Evolutionary conservation across 768 basidiomycete genomes (phyloP).

Genomic region (Mrakia frigida): DNA sequence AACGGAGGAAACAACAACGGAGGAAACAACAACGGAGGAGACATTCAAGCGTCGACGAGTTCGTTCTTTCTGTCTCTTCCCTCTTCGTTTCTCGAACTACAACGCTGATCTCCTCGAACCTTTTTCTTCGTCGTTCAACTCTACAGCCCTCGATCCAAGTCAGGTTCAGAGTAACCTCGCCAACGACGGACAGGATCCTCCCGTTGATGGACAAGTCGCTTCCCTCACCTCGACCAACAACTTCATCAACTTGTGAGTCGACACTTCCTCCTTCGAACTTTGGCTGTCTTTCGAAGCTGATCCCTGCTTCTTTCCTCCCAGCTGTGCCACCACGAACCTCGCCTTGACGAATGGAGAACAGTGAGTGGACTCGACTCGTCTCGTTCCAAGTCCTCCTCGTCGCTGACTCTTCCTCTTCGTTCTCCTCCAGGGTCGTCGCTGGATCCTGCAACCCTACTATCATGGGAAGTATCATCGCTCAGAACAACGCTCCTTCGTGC

Average conservation of each 20-base stretch:
- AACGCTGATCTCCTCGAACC: no score
- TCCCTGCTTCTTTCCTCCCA: not conserved
- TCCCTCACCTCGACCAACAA: slow-evolving; percentile 58
- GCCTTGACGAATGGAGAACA: slow-evolving; percentile 57
- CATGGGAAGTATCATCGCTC: slow-evolving; percentile 47
- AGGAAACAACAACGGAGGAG: not conserved
- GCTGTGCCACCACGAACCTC: slow-evolving; percentile 49
- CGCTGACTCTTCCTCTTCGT: not conserved
- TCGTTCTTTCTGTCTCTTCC: not conserved
- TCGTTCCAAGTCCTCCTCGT: not conserved
- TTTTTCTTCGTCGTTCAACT: slow-evolving; percentile 1
- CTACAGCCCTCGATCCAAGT: slow-evolving; percentile 50
- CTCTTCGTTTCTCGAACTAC: slow-evolving; percentile 35
- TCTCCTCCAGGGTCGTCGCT: slow-evolving; percentile 20
- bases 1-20: not conserved
- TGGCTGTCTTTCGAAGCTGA: slow-evolving; percentile 30
- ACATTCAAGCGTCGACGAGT: not conserved
- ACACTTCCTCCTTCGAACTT: slow-evolving; percentile 10
- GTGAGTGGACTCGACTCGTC: not conserved
- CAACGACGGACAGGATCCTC: slow-evolving; percentile 51
- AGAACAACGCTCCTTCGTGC: slow-evolving; percentile 38
- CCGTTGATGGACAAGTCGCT: slow-evolving; percentile 50
- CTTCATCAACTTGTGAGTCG: slow-evolving; percentile 43
- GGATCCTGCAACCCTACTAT: slow-evolving; percentile 55
- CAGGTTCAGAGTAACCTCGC: slow-evolving; percentile 54